A percentile compares a stretch with the other conserved stretches of the same genome.
Conservation (phyloP, 345 rosid species). For the Anacardium occidentale region DNA sequence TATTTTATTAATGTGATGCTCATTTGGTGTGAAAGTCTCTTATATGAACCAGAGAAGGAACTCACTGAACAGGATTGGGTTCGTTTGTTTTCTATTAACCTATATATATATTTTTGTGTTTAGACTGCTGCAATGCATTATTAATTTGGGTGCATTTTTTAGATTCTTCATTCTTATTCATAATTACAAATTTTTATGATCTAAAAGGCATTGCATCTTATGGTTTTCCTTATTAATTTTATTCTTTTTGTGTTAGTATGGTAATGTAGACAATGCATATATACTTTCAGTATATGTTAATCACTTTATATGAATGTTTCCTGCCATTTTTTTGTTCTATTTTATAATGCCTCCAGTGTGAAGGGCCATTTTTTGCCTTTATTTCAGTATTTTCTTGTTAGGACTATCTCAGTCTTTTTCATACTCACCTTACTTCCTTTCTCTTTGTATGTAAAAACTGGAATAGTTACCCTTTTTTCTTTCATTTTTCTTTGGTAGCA, state of each 20-base stretch:
- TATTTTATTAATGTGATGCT: not conserved
- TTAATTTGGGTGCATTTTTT: no score
- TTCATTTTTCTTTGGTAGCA: constrained; percentile 41
- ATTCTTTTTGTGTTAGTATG: not conserved
- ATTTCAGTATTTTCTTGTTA: not conserved
- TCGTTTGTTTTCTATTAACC: not conserved
- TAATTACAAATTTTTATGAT: no score
- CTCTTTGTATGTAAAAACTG: not conserved
- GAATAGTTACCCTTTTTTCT: not conserved
- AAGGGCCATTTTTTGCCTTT: not conserved
- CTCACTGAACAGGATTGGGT: no score
- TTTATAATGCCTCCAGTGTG: not conserved
- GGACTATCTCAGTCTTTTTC: not conserved
- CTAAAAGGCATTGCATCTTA: no score
- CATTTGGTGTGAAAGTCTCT: not conserved
- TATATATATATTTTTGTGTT: not conserved
- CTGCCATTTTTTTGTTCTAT: not conserved
- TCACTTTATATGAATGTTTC: not conserved
- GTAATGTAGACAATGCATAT: not conserved
- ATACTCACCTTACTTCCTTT: not conserved
- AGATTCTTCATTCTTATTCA: no score
- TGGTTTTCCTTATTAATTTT: not conserved
- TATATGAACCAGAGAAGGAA: not conserved
- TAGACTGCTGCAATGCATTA: not conserved
- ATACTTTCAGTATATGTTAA: no score